phyloP scores from a whole-genome alignment of 768 basidiomycete genomes.

The Boletus reticulatus region DNA sequence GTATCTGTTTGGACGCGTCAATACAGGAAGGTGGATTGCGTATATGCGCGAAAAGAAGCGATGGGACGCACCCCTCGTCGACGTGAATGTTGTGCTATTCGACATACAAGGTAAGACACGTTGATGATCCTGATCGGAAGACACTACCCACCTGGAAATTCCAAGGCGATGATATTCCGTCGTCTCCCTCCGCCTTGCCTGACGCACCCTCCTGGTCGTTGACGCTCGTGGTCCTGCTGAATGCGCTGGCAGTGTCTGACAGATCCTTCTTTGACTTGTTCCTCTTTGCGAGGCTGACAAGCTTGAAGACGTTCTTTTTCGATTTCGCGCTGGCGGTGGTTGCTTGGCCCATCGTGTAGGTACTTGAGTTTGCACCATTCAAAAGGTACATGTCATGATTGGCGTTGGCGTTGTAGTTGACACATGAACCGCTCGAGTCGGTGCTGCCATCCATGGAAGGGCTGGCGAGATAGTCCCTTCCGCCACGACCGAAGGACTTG shows the following conservation, averaged over 20 bases:
- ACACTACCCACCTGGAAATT: conserved; percentile 59
- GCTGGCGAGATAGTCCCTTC: conserved; percentile 7
- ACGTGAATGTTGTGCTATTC: conserved; percentile 76
- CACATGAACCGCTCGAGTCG: conserved; percentile 24
- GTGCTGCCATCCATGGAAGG: conserved; percentile 26
- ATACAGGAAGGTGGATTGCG: background rate
- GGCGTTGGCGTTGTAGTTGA: background rate
- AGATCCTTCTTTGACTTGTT: conserved; percentile 33
- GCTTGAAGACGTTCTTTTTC: conserved; percentile 36
- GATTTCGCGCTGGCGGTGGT: conserved; percentile 7
- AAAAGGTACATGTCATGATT: conserved; percentile 11
- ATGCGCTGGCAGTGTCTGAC: conserved; percentile 18
- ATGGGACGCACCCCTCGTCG: conserved; percentile 58
- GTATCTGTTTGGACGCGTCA: conserved; percentile 38
- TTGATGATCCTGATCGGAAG: background rate
- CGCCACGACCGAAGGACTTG: conserved; percentile 10
- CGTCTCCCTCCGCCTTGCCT: conserved; percentile 41
- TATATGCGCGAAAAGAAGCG: background rate
- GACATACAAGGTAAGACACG: background rate
- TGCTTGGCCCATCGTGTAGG: conserved; percentile 10
- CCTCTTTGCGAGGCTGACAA: conserved; percentile 33
- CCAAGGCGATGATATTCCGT: conserved; percentile 66
- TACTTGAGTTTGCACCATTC: conserved; percentile 15
- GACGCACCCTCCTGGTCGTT: conserved; percentile 7
- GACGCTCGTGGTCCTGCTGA: conserved; percentile 11